Conservation (phyloP, 192 early-diverging fungal species). For the Coemansia sp. region DNA sequence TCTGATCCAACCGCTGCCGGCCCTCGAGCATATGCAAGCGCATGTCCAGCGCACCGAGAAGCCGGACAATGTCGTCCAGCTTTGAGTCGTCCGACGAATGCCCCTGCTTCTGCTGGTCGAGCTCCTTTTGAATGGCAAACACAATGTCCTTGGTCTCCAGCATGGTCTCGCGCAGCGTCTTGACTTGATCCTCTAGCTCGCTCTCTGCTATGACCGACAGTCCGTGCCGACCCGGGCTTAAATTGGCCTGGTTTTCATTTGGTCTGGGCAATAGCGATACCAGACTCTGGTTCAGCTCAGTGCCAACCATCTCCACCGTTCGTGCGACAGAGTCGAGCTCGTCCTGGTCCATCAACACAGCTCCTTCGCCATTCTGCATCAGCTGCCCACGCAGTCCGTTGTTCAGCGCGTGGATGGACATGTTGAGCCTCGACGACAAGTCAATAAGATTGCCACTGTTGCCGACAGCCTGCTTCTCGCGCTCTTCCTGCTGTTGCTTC, state of each 20-base stretch:
- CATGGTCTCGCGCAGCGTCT: constrained; percentile 48
- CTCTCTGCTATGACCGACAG: constrained; percentile 5
- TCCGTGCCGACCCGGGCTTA: background rate
- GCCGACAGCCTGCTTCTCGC: constrained; percentile 12
- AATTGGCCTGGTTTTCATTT: background rate
- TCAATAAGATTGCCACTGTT: constrained; percentile 25
- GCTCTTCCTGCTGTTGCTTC: constrained; percentile 8
- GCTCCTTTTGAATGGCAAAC: constrained; percentile 33
- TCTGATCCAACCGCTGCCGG: constrained; percentile 28
- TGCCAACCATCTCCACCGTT: constrained; percentile 16
- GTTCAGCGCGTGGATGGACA: constrained; percentile 40
- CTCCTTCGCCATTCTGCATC: background rate
- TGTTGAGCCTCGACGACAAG: constrained; percentile 35
- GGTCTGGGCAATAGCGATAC: constrained; percentile 1
- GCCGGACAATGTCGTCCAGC: constrained; percentile 41
- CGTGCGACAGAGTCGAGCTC: constrained; percentile 3
- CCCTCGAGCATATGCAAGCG: constrained; percentile 50
- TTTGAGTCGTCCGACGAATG: constrained; percentile 26
- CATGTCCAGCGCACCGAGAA: constrained; percentile 50
- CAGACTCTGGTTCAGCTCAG: constrained; percentile 21
- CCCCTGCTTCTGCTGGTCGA: constrained; percentile 32
- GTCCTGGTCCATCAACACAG: background rate
- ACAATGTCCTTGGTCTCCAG: constrained; percentile 47
- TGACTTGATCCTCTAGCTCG: constrained; percentile 41
- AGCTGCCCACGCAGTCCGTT: constrained; percentile 32